Base-by-base conservation (phyloP, 768 basidiomycete genomes). In the Termitomyces sp. region DNA sequence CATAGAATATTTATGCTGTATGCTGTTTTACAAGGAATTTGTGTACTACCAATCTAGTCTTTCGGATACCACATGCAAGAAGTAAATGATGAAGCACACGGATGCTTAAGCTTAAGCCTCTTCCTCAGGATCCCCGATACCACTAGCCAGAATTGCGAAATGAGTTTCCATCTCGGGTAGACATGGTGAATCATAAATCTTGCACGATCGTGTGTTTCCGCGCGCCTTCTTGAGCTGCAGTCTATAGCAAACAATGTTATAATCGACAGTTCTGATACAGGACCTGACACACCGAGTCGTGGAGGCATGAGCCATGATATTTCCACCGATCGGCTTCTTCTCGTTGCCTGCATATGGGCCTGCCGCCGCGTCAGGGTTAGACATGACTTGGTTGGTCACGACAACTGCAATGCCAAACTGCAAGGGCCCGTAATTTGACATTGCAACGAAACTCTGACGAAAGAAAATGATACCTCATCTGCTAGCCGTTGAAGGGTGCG, bases 301-400 rank as follows among this genome's bases (percentile, higher is more conserved):
- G 1, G 95, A 95, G 8, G 97, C 97, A 76, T 99, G 97, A 1
- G 97, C 97, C 84, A 99, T 89, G 67, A 99, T 99, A 72, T 99
- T 99, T 24, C 96, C 96, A 48, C 97, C 97, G 56, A 99, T 96
- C 16, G 97, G 97, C 74, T 99, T 99, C 81, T 97, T 96, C 75
- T 94, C 91, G 67, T 97, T 93, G 4, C 84, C 84, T 42, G 88
- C 88, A 62, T 92, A 93, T 20, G 93, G 91, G 13, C 91, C 90
- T 50, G 93, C 93, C 3, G 89, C 85, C 31, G 93, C 94, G 70
- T 99, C 97, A 2, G 97, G 96, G 58, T 87, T 95, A n/a, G 97
- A 98, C 84, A 99, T 97, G 65, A 99, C 97, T 72, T 99, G 97
- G 71, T 99, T 99, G 4, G 93, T 92, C 44, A 98, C 88, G 12